Evolutionary conservation across 208 protist genomes (phyloP).

Genomic region (Tetramitus jugosus): DNA sequence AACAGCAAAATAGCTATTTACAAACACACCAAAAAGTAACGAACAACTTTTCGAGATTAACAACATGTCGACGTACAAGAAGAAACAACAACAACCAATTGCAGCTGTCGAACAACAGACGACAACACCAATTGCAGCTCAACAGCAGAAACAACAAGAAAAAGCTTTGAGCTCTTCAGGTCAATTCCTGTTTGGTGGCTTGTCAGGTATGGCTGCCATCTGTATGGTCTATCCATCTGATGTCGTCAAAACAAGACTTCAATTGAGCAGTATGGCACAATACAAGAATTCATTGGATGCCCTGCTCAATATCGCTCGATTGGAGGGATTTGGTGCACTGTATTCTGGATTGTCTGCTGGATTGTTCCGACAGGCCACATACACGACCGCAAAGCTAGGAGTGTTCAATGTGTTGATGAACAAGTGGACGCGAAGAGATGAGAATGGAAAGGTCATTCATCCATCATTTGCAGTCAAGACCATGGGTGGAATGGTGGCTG

Average conservation of each 20-base stretch:
- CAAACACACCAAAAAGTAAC: too few relatives aligned
- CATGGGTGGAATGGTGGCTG: not conserved
- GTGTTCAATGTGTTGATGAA: not conserved
- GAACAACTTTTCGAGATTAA: too few relatives aligned
- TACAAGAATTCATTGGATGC: not conserved
- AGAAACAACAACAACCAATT: too few relatives aligned
- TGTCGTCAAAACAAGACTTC: constrained; percentile 6
- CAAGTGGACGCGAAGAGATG: not conserved
- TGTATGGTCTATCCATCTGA: constrained; percentile 12
- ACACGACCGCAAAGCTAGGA: constrained; percentile 15
- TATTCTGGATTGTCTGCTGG: constrained; percentile 19
- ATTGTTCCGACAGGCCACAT: constrained; percentile 6
- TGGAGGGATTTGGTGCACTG: not conserved
- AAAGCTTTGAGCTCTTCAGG: too few relatives aligned
- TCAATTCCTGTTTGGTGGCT: too few relatives aligned
- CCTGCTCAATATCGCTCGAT: not conserved
- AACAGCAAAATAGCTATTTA: too few relatives aligned
- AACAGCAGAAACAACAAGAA: too few relatives aligned
- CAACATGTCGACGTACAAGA: too few relatives aligned
- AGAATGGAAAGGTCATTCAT: not conserved
- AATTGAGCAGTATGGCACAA: not conserved
- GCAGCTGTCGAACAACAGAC: too few relatives aligned
- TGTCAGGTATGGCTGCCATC: too few relatives aligned
- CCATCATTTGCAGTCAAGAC: constrained; percentile 4
- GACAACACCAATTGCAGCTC: too few relatives aligned